Percentiles rank a stretch among this genome's conserved stretches.
Evolutionary conservation across 306 rosid genomes (phyloP).

Genomic region (Purshia tridentata): DNA sequence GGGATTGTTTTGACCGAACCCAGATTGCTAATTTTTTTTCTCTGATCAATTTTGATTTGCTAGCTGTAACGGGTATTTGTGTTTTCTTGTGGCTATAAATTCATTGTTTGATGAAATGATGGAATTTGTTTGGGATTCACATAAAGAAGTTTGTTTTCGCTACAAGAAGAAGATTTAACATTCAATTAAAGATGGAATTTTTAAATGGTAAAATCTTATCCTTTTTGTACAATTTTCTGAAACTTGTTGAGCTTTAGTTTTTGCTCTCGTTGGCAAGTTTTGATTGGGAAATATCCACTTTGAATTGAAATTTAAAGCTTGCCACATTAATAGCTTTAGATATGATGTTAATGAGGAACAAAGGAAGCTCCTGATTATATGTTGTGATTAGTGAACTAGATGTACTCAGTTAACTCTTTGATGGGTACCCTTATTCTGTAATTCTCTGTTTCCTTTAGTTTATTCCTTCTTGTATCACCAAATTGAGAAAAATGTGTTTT

Average conservation of each 20-base stretch:
- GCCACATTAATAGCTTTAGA: background rate
- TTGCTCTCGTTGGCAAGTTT: background rate
- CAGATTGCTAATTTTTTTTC: background rate
- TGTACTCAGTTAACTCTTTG: background rate
- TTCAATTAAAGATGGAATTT: too few relatives aligned
- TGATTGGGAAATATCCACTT: background rate
- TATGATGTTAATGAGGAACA: background rate
- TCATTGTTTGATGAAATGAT: background rate
- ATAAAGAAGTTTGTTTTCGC: background rate
- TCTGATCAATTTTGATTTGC: background rate
- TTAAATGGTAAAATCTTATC: background rate
- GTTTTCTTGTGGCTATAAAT: background rate
- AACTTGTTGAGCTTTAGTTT: background rate
- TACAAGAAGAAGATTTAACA: background rate
- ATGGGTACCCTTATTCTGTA: background rate
- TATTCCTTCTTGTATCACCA: background rate
- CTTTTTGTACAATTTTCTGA: background rate
- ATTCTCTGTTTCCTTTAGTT: background rate
- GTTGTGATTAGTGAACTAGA: background rate
- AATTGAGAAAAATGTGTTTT: background rate
- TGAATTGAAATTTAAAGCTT: background rate
- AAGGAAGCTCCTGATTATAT: background rate
- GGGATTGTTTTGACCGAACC: background rate
- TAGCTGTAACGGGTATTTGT: background rate
- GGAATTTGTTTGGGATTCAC: background rate